Evolutionary conservation across 2,329 filamentous ascomycete genomes (phyloP), one percentile per base, ranked within the genome.

Genomic region (Xylaria sp.): DNA sequence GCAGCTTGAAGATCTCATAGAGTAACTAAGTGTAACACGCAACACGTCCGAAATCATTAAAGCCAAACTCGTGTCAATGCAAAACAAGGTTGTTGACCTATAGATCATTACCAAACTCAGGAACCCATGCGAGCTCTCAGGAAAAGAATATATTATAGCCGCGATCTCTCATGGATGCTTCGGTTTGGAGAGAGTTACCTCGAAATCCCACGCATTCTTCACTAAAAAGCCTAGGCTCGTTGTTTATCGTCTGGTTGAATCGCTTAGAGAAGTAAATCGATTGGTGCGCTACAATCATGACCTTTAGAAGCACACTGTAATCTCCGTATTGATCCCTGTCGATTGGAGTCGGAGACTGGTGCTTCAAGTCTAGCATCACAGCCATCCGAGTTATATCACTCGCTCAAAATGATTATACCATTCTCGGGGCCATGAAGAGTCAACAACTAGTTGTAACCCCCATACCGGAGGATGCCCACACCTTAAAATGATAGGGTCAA

Each of bases 381-480:
- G 5, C 6, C 9, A 21, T 47, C 25, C 5, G 25, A 60, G n/a
- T 18, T 13, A 37, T 27, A 12, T 54, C 16, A 32, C 5, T 23
- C 23, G 13, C 23, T 16, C 18, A 18, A 4, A 50, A 23, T n/a
- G 18, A 23, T 35, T 35, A 29, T 37, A 21, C n/a, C 18, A 16
- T 18, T 12, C 25, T 4, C 29, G n/a, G 16, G 42, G 1, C 12
- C 5, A 3, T n/a, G 40, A 35, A 35, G 12, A 42, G 13, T 18
- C 35, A 42, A 6, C 25, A 51, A 40, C 27, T 29, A 29, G 57
- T 50, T 27, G 44, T 23, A 23, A 16, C 23, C 21, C 32, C 35
- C 27, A 48, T 27, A 16, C 10, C 37, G 47, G 21, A 54, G 23
- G 29, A 47, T 54, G 66, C n/a, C 37, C 35, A 63, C 37, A 23